Evolutionary conservation across 768 basidiomycete genomes (phyloP).

Genomic region (Auriscalpium vulgare): DNA sequence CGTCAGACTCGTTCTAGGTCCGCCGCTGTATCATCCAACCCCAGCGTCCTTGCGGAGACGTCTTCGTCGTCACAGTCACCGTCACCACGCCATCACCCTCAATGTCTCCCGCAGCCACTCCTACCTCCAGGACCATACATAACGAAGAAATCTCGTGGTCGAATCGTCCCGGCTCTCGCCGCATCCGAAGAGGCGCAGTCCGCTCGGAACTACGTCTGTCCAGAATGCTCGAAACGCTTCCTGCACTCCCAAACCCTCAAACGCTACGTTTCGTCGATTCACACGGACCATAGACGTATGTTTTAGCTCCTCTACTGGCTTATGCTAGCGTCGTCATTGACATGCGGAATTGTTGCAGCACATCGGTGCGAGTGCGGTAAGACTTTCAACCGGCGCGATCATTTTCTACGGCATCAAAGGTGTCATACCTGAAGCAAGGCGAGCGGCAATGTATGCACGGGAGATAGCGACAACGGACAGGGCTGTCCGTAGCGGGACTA

Average conservation of each 20-base stretch:
- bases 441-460: too few relatives aligned
- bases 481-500: too few relatives aligned
- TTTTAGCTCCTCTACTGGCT: conserved; percentile 6
- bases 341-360: conserved; percentile 25
- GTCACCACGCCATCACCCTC: conserved; percentile 27
- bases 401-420: conserved; percentile 60
- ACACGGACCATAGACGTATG: conserved; percentile 81
- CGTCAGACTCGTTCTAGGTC: too few relatives aligned
- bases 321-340: neutral
- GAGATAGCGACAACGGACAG: too few relatives aligned
- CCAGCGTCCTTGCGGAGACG: neutral
- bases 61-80: neutral
- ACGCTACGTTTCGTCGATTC: conserved; percentile 71
- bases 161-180: conserved; percentile 47
- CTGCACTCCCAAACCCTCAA: conserved; percentile 75
- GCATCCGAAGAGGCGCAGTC: conserved; percentile 20
- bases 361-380: conserved; percentile 59
- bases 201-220: conserved; percentile 50
- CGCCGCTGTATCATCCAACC: too few relatives aligned
- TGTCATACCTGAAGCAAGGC: too few relatives aligned
- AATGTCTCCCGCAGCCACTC: conserved; percentile 37
- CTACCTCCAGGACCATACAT: conserved; percentile 38
- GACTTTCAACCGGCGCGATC: conserved; percentile 68
- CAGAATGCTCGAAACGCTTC: conserved; percentile 75
- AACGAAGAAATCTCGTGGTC: conserved; percentile 73